Percentiles rank a stretch among this genome's conserved stretches.
Evolutionary conservation across 2,329 filamentous ascomycete species (phyloP).

Genomic region (Phialemoniopsis sp.): DNA sequence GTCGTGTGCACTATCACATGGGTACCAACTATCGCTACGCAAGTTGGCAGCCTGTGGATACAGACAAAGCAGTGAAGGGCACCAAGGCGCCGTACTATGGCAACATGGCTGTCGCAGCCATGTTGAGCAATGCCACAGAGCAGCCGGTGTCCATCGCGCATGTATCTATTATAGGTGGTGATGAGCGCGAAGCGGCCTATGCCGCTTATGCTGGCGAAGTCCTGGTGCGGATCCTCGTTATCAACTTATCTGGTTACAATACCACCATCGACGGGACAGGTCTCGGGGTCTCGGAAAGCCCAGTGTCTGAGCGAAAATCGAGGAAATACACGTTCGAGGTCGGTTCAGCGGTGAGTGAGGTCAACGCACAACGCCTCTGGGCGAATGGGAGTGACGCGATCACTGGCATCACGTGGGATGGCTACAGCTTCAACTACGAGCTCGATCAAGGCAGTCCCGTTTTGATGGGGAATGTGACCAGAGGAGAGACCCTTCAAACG

Average conservation of each 20-base stretch:
- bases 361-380: constrained; percentile 10
- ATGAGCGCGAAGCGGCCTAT: constrained; percentile 13
- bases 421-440: constrained; percentile 23
- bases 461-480: constrained; percentile 49
- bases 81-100: constrained; percentile 16
- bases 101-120: constrained; percentile 13
- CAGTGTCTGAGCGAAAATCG: background rate
- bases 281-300: too few species aligned
- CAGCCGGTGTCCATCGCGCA: background rate
- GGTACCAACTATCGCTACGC: constrained; percentile 15
- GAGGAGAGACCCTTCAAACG: constrained; percentile 29
- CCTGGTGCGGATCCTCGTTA: constrained; percentile 10
- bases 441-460: constrained; percentile 49
- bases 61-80: background rate
- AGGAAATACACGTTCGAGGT: constrained; percentile 10
- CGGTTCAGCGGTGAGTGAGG: background rate
- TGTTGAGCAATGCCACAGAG: constrained; percentile 8
- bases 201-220: constrained; percentile 8
- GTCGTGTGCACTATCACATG: constrained; percentile 11
- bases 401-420: constrained; percentile 12
- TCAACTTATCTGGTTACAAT: constrained; percentile 13
- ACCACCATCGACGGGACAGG: background rate
- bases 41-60: constrained; percentile 11
- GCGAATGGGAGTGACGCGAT: constrained; percentile 10
- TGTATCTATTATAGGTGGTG: background rate